Percentiles rank a stretch among this genome's conserved stretches.
Conservation (phyloP, 2,329 filamentous ascomycete species). For the Penicillium brasilianum region DNA sequence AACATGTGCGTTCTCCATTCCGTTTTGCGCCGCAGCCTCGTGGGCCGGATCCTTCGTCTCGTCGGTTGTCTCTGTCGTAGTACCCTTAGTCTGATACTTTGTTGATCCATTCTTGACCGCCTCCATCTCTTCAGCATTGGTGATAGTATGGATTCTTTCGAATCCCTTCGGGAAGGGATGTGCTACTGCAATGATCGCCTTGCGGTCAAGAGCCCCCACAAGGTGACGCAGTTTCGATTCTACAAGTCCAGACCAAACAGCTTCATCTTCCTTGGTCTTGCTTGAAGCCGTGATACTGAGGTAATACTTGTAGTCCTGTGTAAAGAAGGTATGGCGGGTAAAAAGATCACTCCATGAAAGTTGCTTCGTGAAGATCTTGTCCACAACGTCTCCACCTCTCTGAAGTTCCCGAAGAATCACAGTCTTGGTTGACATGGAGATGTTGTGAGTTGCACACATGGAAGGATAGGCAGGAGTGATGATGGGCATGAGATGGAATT, state of each 20-base stretch:
- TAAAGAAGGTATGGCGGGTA: slow-evolving; percentile 90
- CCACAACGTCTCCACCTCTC: slow-evolving; percentile 76
- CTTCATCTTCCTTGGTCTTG: slow-evolving; percentile 80
- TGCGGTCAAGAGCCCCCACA: slow-evolving; percentile 80
- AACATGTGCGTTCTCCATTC: slow-evolving; percentile 47
- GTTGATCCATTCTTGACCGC: slow-evolving; percentile 66
- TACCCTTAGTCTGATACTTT: slow-evolving; percentile 61
- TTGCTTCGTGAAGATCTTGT: slow-evolving; percentile 77
- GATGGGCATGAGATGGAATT: slow-evolving; percentile 92
- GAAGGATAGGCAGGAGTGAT: slow-evolving; percentile 97
- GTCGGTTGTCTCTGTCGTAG: slow-evolving; percentile 58
- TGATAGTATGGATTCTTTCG: slow-evolving; percentile 76
- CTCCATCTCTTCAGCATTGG: slow-evolving; percentile 64
- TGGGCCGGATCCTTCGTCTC: slow-evolving; percentile 57
- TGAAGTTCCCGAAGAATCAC: slow-evolving; percentile 84
- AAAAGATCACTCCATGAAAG: slow-evolving; percentile 87
- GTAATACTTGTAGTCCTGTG: slow-evolving; percentile 91
- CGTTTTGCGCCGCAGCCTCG: slow-evolving; percentile 54
- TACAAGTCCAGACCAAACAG: slow-evolving; percentile 87
- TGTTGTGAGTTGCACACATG: slow-evolving; percentile 97
- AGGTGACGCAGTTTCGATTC: slow-evolving; percentile 91
- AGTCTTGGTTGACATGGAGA: slow-evolving; percentile 81
- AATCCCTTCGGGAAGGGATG: slow-evolving; percentile 94
- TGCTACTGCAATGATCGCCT: slow-evolving; percentile 78
- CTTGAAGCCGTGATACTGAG: slow-evolving; percentile 84